Evolutionary conservation across 2,329 filamentous ascomycete species (phyloP), one percentile per base, ranked within the genome.

Genomic region (Trichoderma simmonsii): DNA sequence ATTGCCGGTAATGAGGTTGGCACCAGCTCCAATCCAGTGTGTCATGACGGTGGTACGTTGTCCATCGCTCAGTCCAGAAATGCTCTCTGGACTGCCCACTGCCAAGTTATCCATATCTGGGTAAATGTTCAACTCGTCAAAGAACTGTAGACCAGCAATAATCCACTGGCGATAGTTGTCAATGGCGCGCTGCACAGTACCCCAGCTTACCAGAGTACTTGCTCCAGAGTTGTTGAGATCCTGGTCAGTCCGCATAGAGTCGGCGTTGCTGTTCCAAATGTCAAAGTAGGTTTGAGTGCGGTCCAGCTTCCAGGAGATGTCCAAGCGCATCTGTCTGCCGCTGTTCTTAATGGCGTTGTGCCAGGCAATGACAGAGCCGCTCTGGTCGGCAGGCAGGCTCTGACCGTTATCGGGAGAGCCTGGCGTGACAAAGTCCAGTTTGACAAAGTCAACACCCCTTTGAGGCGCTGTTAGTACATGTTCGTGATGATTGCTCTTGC

Each of bases 231-330:
- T 74, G 72, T 74, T 74, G 65, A 75, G 73, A 67, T 75, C 74
- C 63, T 75, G 74, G 61, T 75, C 74, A n/a, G 57, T 72, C 15
- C 74, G 74, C 74, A 75, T 75, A 4, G 73, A 66, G 32, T 75
- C 74, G 34, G 74, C 71, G 54, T 74, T 71, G 39, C 48, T 64
- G 70, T 73, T 73, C 74, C 74, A 75, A 28, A 74, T 68, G n/a
- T 65, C 21, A 26, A 75, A 75, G 56, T 74, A 75, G 18, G 67
- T 59, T 15, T 73, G 56, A 12, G 71, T 71, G 36, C 74, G 72
- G 59, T 75, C 74, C 26, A 75, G 71, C 70, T 75, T 75, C 74
- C 74, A 75, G 8, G 74, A 75, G 51, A 75, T 74, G 56, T 73
- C 71, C 26, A 74, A 68, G 36, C 73, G 73, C 71, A 75, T 75